These are phyloP conservation scores for Botrytis galanthina DNA, from an alignment of 2,329 filamentous ascomycete genomes.

Conservation along the genomic window DNA sequence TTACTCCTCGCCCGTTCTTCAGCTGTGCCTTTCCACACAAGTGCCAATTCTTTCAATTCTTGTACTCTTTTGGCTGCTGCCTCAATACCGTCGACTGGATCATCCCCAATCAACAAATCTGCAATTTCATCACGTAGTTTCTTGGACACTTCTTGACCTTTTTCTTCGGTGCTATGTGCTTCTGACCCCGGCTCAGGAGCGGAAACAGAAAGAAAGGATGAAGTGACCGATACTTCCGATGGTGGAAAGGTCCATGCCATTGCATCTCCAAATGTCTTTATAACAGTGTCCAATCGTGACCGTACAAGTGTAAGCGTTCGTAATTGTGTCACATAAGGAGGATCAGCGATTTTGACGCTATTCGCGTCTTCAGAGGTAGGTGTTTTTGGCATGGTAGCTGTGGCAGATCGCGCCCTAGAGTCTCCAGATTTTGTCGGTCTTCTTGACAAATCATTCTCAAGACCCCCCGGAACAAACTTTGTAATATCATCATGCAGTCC, in stretches of 20 bases:
- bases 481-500: conserved; percentile 68
- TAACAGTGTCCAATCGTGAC: conserved; percentile 79
- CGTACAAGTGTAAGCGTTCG: conserved; percentile 81
- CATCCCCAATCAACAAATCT: conserved; percentile 59
- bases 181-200: conserved; percentile 70
- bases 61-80: conserved; percentile 73
- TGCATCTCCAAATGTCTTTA: conserved; percentile 88
- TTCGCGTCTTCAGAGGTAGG: conserved; percentile 29
- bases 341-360: conserved; percentile 45
- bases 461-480: conserved; percentile 62
- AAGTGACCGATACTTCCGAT: conserved; percentile 78
- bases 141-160: conserved; percentile 77
- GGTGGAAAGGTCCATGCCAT: conserved; percentile 95
- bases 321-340: conserved; percentile 71
- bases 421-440: conserved; percentile 32
- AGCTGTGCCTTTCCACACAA: conserved; percentile 92
- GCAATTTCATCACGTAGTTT: conserved; percentile 69
- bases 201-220: conserved; percentile 86
- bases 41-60: conserved; percentile 69
- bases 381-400: conserved; percentile 31
- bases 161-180: conserved; percentile 74
- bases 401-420: conserved; percentile 33
- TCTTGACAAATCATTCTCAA: conserved; percentile 33
- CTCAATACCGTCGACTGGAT: conserved; percentile 66
- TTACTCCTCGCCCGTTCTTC: conserved; percentile 83